A percentile compares a stretch with the other conserved stretches of the same genome.
Conservation (phyloP, 2,329 filamentous ascomycete species). For the Colletotrichum musicola region DNA sequence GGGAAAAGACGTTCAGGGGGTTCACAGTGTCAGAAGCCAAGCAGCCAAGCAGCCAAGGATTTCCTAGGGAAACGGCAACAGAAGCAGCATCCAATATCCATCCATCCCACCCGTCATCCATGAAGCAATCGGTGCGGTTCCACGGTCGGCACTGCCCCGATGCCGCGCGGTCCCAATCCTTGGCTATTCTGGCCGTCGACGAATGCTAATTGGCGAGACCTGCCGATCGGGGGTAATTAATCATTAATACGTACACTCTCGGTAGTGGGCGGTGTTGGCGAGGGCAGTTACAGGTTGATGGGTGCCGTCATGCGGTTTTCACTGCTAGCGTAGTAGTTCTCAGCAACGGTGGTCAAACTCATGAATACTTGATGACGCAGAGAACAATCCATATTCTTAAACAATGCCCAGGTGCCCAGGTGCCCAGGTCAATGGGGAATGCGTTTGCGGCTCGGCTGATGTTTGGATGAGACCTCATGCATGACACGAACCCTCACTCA, state of each 20-base stretch:
- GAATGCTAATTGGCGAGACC: neutral
- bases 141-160: constrained; percentile 17
- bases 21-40: neutral
- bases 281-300: constrained; percentile 22
- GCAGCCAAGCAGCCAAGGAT: no score
- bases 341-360: no score
- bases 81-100: no score
- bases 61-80: no score
- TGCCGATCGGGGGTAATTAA: neutral
- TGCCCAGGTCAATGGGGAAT: no score
- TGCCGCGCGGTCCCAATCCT: constrained; percentile 22
- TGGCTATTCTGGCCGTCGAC: neutral
- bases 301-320: neutral
- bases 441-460: neutral
- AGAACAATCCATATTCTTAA: no score
- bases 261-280: neutral
- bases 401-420: no score
- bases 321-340: neutral
- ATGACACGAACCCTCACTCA: neutral
- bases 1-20: neutral
- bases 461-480: constrained; percentile 3
- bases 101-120: no score
- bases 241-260: no score
- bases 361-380: no score
- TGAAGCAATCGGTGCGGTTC: constrained; percentile 5